Base-by-base conservation (phyloP, 495 filamentous ascomycete species). In the Achaetomiella virescens region DNA sequence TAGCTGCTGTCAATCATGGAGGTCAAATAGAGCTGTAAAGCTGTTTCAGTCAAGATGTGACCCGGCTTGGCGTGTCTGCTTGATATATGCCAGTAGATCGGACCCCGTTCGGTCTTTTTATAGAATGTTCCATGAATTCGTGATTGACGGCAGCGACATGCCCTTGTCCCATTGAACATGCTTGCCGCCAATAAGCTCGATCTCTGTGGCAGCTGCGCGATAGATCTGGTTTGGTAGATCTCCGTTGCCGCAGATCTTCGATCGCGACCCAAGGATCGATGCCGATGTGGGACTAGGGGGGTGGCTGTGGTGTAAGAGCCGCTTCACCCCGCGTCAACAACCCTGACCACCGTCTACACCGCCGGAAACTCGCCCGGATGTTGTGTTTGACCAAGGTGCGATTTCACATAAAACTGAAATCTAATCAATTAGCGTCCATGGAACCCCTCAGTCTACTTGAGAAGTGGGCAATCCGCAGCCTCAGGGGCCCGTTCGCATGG, bases 301-400 rank as follows among this genome's bases (percentile, higher is more conserved):
- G 41, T 54, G 52, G 52, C 52, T 46, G 52, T 54, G 41, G 38
- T 38, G 29, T 38, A 46, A 54, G 52, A 46, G 31, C 52, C 42
- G 27, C 52, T 21, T 29, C 51, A 38, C 43, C 25, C 2, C 25
- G 43, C 22, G 11, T 42, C 1, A 2, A 22, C n/a, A 40, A 18
- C n/a, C n/a, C n/a, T n/a, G n/a, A n/a, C n/a, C n/a, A n/a, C n/a
- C n/a, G n/a, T n/a, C n/a, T n/a, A n/a, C n/a, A n/a, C n/a, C n/a
- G n/a, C n/a, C n/a, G n/a, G n/a, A n/a, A n/a, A n/a, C n/a, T n/a
- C n/a, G n/a, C n/a, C n/a, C n/a, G n/a, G 45, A 22, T 7, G 20
- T 29, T 37, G 27, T 51, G 6, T 9, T 18, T 15, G 22, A 25
- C n/a, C 7, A 2, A 6, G 40, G 7, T 8, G 8, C 11, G 6